Percentiles rank a stretch among this genome's conserved stretches.
Evolutionary conservation across 2,329 filamentous ascomycete species (phyloP).

Genomic region (Pyrenophora seminiperda): DNA sequence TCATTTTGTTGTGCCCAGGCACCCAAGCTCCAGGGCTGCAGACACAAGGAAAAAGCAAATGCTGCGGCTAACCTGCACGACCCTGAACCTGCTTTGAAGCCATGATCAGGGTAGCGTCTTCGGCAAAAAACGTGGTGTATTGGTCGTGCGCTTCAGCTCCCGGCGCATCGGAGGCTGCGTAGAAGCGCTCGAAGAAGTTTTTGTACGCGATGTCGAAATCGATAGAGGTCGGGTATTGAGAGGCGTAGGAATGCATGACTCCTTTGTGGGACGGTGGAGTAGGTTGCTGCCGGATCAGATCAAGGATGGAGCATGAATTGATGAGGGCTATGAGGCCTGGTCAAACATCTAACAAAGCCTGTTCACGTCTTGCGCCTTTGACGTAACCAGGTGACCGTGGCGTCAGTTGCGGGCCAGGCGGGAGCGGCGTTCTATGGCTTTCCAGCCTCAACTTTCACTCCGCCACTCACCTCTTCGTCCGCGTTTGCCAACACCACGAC

Average conservation of each 20-base stretch:
- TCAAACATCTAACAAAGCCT: constrained; percentile 10
- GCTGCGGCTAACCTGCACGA: constrained; percentile 47
- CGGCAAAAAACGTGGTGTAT: constrained; percentile 56
- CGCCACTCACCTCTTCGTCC: not conserved
- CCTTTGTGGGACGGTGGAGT: too few relatives aligned
- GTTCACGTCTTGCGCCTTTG: constrained; percentile 5
- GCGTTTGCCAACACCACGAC: not conserved
- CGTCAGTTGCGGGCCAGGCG: constrained; percentile 8
- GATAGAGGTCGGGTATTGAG: constrained; percentile 43
- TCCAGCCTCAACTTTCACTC: not conserved
- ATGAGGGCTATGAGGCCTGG: constrained; percentile 1
- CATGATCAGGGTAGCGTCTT: constrained; percentile 59
- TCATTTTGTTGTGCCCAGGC: too few relatives aligned
- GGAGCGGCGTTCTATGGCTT: constrained; percentile 10
- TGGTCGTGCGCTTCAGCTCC: constrained; percentile 54
- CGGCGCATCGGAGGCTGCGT: constrained; percentile 54
- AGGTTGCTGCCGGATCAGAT: not conserved
- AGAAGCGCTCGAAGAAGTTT: constrained; percentile 55
- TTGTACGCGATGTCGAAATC: constrained; percentile 50
- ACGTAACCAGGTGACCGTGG: constrained; percentile 9
- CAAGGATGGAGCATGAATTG: not conserved
- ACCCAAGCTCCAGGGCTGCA: not conserved
- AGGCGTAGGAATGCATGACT: constrained; percentile 41
- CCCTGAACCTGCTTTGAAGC: constrained; percentile 55
- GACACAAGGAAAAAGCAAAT: constrained; percentile 8